Base-by-base conservation (phyloP, 2,329 filamentous ascomycete species). In the Graphilbum fragrans region DNA sequence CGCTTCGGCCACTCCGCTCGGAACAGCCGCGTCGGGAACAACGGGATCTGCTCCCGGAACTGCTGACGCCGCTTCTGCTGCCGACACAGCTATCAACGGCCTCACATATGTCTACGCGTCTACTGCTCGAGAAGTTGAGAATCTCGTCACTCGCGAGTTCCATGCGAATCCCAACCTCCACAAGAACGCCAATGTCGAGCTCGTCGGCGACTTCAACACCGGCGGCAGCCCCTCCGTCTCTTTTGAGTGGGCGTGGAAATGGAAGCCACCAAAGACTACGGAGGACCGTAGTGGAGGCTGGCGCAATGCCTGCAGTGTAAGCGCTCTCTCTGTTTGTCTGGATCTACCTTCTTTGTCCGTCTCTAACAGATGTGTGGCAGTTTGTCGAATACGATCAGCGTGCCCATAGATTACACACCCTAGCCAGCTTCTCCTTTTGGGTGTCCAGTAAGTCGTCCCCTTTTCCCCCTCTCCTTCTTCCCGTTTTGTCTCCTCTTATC, bases 331-430 rank as follows among this genome's bases (percentile, higher is more conserved):
- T 25, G 14, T n/a, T 31, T 2, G 2, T 34, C 18, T 31, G 12
- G 10, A 12, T 21, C 20, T 21, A 36, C 37, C 27, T 21, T 17
- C 12, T n/a, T 6, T 38, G 12, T 29, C 4, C 25, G 16, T 38
- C 50, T 49, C 56, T 61, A 47, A 62, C 42, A 22, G n/a, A 7
- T 3, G 19, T 33, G n/a, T n/a, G n/a, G n/a, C 51, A 86, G 82
- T 95, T 98, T 62, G 82, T 96, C 52, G 92, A 98, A 61, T 98
- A 98, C 57, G 88, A 98, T 61, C 83, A 92, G 56, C 78, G 90
- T 51, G 86, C 87, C 27, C 92, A 98, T 62, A 77, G 82, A 48
- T 65, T 98, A 45, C 79, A 93, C 52, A 90, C 87, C 4, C 72
- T 98, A 41, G 88, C 86, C 14, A 88, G 80, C 57, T 96, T 98